Base-by-base conservation (phyloP, 1,284 basidiomycete genomes). In the Phlebopus sp. region DNA sequence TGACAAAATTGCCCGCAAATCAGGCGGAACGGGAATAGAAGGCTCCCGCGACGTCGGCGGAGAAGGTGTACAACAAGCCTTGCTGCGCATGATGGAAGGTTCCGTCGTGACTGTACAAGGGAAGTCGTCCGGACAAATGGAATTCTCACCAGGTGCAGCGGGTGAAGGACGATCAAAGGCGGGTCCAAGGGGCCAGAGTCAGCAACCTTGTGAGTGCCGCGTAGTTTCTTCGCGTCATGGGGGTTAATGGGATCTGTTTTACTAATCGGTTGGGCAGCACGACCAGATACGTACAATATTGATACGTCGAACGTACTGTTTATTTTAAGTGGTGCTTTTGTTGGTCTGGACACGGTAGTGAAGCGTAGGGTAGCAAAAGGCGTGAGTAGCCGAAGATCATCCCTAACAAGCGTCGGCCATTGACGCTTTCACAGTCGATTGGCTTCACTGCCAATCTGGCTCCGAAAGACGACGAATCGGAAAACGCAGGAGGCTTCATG, bases 21-120 rank as follows among this genome's bases (percentile, higher is more conserved):
- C 78, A 5, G 70, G 68, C n/a, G 68, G 76, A 21, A 74, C 77
- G 10, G 84, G 87, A 11, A 70, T 72, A 18, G 87, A 90, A 58
- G 79, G 86, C 4, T 86, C 88, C 1, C 83, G 92, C 42, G 96
- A 98, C 63, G 94, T 98, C 0, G 89, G 92, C 17, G 95, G 95
- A 4, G 94, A 97, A 74, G 95, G 95, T 30, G 95, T 98, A 3
- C 95, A 98, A 60, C 95, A 97, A 67, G 82, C 92, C 9, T 75
- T 98, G 18, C 73, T 98, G 1, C 79, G 93, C 40, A 88, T 97
- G 79, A 86, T 98, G 75, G 95, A 98, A 72, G 95, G 95, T 2
- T 86, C 91, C 0, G 74, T 84, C 4, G 78, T 98, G 19, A 86
- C 84, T 9, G 77, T 97, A 51, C 91, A 84, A 55, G 75, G 82